Percentiles rank a stretch among this genome's conserved stretches.
phyloP scores from a whole-genome alignment of 1,139 yeast species.

The Hansenula sp. region DNA sequence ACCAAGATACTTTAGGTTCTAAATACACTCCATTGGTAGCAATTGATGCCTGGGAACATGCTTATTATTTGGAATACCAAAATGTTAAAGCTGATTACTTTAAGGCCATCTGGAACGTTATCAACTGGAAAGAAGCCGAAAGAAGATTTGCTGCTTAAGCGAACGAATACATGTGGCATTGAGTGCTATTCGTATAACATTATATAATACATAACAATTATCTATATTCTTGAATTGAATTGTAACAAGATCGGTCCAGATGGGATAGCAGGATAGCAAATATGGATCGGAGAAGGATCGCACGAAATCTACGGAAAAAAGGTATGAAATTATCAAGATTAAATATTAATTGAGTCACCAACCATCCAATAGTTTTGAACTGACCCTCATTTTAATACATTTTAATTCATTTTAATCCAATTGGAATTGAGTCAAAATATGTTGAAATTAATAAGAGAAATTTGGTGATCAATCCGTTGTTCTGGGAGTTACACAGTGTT shows the following conservation, averaged over 20 bases:
- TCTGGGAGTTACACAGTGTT: not conserved
- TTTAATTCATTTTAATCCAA: too few relatives aligned
- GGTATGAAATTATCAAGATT: too few relatives aligned
- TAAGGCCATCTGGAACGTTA: slow-evolving; percentile 94
- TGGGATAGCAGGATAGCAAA: too few relatives aligned
- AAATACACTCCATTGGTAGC: slow-evolving; percentile 79
- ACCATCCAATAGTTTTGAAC: too few relatives aligned
- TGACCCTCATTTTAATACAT: too few relatives aligned
- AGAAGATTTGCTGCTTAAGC: slow-evolving; percentile 31
- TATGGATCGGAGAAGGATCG: too few relatives aligned
- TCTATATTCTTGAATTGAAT: not conserved
- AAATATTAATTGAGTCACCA: too few relatives aligned
- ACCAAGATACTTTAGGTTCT: slow-evolving; percentile 87
- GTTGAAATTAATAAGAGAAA: not conserved
- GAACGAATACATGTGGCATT: too few relatives aligned
- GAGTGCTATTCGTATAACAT: not conserved
- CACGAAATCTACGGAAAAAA: too few relatives aligned
- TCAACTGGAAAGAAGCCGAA: slow-evolving; percentile 95
- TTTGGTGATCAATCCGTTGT: not conserved
- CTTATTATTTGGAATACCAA: slow-evolving; percentile 93
- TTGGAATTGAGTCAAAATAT: too few relatives aligned
- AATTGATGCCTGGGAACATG: slow-evolving; percentile 99
- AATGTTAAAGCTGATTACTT: slow-evolving; percentile 93
- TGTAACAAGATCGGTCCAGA: not conserved
- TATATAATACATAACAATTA: not conserved